Evolutionary conservation across 805 yeast genomes (phyloP).

Genomic region (Kazachstania kunashirensis): DNA sequence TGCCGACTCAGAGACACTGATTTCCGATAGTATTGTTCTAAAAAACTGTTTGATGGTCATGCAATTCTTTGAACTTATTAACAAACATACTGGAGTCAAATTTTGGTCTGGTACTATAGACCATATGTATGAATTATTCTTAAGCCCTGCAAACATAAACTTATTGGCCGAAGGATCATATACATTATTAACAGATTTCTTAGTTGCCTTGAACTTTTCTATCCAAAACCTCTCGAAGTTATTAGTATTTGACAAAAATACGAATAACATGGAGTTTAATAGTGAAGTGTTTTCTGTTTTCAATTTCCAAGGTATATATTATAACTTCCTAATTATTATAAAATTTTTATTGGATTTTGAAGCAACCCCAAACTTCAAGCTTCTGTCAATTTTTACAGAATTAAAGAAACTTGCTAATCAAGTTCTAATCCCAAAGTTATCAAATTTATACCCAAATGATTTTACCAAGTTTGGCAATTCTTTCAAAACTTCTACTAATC

Average conservation of each 20-base stretch:
- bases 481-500: neutral
- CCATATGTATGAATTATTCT: constrained; percentile 16
- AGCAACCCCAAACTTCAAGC: constrained; percentile 27
- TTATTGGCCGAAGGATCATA: constrained; percentile 23
- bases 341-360: constrained; percentile 28
- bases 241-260: constrained; percentile 12
- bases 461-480: constrained; percentile 14
- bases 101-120: constrained; percentile 19
- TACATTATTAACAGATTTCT: constrained; percentile 21
- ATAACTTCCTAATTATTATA: constrained; percentile 22
- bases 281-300: constrained; percentile 19
- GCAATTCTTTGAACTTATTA: constrained; percentile 19
- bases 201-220: constrained; percentile 27
- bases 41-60: constrained; percentile 26
- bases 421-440: constrained; percentile 21
- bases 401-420: constrained; percentile 23
- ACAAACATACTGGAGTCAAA: constrained; percentile 17
- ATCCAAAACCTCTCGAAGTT: constrained; percentile 25
- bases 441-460: constrained; percentile 14
- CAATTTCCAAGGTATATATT: constrained; percentile 25
- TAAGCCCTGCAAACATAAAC: constrained; percentile 17
- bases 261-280: constrained; percentile 13
- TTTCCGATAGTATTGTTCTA: constrained; percentile 18
- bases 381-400: constrained; percentile 25
- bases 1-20: constrained; percentile 7